These are phyloP conservation scores for Trametes elegans DNA, from an alignment of 768 basidiomycete species.

Conservation along the genomic window DNA sequence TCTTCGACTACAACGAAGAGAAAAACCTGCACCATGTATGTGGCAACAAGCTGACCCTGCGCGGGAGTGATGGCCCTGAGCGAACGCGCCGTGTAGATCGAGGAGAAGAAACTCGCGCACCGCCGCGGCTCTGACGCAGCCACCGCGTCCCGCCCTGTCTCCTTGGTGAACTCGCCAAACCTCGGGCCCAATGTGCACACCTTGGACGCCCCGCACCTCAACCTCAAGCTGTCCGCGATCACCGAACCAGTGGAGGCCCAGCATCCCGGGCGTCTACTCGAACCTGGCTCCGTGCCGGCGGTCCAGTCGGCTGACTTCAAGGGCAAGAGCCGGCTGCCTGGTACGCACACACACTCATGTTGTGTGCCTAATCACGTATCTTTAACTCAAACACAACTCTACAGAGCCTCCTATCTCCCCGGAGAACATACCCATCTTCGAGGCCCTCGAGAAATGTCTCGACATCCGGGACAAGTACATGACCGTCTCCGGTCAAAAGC, in stretches of 20 bases:
- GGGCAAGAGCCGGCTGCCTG: slow-evolving; percentile 4
- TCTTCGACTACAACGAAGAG: slow-evolving; percentile 80
- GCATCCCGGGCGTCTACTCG: slow-evolving; percentile 4
- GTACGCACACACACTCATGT: not conserved
- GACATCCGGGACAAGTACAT: slow-evolving; percentile 97
- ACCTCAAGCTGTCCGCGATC: slow-evolving; percentile 39
- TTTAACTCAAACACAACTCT: slow-evolving; percentile 22
- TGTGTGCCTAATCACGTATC: not conserved
- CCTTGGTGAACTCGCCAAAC: slow-evolving; percentile 23
- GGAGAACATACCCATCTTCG: slow-evolving; percentile 45
- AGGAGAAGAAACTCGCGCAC: slow-evolving; percentile 70
- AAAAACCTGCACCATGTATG: slow-evolving; percentile 70
- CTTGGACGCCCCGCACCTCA: slow-evolving; percentile 34
- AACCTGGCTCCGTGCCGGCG: not conserved
- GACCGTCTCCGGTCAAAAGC: slow-evolving; percentile 76
- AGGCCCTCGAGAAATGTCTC: slow-evolving; percentile 80
- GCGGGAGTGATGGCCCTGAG: not conserved
- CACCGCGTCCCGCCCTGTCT: slow-evolving; percentile 35
- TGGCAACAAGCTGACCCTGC: not conserved
- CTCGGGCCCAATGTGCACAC: slow-evolving; percentile 8
- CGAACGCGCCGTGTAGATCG: slow-evolving; percentile 49
- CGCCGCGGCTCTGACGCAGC: slow-evolving; percentile 57
- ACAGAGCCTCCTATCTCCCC: slow-evolving; percentile 18
- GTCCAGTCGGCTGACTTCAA: not conserved
- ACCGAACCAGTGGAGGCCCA: slow-evolving; percentile 22